Conservation (phyloP, 768 basidiomycete species). For the Pholiota molesta region DNA sequence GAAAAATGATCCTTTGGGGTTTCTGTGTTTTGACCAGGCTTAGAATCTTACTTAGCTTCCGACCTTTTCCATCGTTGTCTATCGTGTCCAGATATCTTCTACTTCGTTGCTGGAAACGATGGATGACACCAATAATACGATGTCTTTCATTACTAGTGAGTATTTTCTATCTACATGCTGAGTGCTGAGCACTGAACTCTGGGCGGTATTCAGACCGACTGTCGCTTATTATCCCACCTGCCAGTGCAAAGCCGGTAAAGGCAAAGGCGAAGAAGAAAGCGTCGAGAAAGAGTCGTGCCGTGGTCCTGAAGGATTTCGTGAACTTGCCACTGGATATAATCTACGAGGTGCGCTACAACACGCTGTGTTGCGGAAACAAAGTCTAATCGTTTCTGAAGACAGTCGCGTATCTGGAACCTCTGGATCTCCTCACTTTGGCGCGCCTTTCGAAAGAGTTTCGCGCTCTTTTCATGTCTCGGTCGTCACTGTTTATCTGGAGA, state of each 20-base stretch:
- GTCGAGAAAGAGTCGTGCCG: not conserved
- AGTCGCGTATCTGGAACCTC: slow-evolving; percentile 31
- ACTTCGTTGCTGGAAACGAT: too few species aligned
- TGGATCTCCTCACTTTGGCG: slow-evolving; percentile 40
- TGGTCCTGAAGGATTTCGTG: slow-evolving; percentile 9
- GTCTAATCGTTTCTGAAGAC: slow-evolving; percentile 9
- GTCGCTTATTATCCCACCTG: slow-evolving; percentile 6
- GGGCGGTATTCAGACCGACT: not conserved
- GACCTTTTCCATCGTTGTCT: too few species aligned
- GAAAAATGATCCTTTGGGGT: too few species aligned
- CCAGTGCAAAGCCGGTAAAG: not conserved
- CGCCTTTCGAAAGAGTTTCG: slow-evolving; percentile 36
- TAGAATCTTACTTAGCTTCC: too few species aligned
- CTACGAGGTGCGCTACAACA: slow-evolving; percentile 4
- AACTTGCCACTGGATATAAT: slow-evolving; percentile 13
- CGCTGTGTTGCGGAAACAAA: not conserved
- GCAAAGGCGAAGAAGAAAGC: not conserved
- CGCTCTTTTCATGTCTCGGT: slow-evolving; percentile 29
- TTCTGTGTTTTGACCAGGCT: too few species aligned
- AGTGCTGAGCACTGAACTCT: too few species aligned
- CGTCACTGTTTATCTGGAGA: slow-evolving; percentile 24
- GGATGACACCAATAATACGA: too few species aligned
- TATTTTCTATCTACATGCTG: too few species aligned
- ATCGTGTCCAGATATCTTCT: too few species aligned
- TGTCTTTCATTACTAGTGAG: slow-evolving; percentile 4